phyloP scores from a whole-genome alignment of 1,284 basidiomycete genomes.

The Cryptococcus sp. region DNA sequence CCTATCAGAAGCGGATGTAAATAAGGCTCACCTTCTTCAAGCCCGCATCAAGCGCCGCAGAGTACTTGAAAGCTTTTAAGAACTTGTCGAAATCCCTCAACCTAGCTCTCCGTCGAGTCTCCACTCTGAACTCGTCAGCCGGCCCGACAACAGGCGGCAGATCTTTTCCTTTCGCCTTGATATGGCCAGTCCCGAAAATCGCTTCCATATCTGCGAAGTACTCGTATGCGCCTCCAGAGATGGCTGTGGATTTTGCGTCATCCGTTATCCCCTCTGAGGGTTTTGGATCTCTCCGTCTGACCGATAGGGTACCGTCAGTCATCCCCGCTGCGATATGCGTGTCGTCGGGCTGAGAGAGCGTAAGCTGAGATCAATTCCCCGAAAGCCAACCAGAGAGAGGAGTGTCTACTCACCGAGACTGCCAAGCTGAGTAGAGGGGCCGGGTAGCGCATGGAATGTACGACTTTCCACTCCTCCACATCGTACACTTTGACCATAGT shows the following conservation, averaged over 20 bases:
- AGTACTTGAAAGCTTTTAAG: slow-evolving; percentile 92
- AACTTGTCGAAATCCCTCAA: slow-evolving; percentile 86
- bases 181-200: slow-evolving; percentile 62
- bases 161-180: slow-evolving; percentile 60
- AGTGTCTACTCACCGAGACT: slow-evolving; percentile 66
- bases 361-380: background rate
- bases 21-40: slow-evolving; percentile 68
- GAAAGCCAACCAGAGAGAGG: background rate
- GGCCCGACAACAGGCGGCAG: slow-evolving; percentile 56
- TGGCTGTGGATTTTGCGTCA: slow-evolving; percentile 56
- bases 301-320: slow-evolving; percentile 92
- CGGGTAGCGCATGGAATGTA: slow-evolving; percentile 98
- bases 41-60: slow-evolving; percentile 87
- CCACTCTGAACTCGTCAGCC: slow-evolving; percentile 72
- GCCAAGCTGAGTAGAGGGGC: slow-evolving; percentile 88
- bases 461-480: slow-evolving; percentile 87
- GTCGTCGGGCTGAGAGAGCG: slow-evolving; percentile 73
- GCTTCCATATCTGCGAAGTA: slow-evolving; percentile 66
- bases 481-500: slow-evolving; percentile 99
- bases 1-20: background rate
- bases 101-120: slow-evolving; percentile 70
- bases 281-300: slow-evolving; percentile 79
- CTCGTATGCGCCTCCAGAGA: slow-evolving; percentile 68
- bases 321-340: slow-evolving; percentile 95
- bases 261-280: slow-evolving; percentile 60